Conservation (phyloP, 805 yeast species). For the Maudiozyma saulgeensis region DNA sequence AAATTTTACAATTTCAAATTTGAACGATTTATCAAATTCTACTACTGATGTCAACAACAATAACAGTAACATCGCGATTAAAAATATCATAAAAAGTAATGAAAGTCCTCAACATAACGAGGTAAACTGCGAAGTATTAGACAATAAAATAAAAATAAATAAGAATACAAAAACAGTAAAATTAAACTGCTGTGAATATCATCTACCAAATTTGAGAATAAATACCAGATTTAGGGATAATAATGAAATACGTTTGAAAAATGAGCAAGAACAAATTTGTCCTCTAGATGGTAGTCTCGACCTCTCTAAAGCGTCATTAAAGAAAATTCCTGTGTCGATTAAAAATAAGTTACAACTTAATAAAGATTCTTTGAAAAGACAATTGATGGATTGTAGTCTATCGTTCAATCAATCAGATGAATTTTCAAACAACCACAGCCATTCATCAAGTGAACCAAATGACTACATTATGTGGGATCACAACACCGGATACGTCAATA, state of each 20-base stretch:
- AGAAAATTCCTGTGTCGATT: neutral
- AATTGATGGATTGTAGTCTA: neutral
- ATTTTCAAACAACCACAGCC: too few relatives aligned
- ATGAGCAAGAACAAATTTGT: neutral
- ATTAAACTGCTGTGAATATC: constrained; percentile 24
- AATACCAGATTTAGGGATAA: too few relatives aligned
- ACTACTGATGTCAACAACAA: neutral
- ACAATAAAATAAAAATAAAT: too few relatives aligned
- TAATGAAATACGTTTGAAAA: neutral
- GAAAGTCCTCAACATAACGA: too few relatives aligned
- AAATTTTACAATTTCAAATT: constrained; percentile 18
- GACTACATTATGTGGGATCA: neutral
- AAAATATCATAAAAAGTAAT: neutral
- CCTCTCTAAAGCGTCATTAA: neutral
- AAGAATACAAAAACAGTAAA: neutral
- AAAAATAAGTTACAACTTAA: constrained; percentile 5
- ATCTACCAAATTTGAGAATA: constrained; percentile 14
- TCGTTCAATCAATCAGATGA: neutral
- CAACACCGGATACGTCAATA: constrained; percentile 9
- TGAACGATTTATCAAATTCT: constrained; percentile 7
- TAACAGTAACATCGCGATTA: neutral
- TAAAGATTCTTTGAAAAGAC: neutral
- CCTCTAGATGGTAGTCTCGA: too few relatives aligned
- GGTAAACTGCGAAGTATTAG: constrained; percentile 1
- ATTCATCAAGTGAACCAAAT: neutral